Conservation (phyloP, 169 alveolate species). For the Cryptosporidium bovis region DNA sequence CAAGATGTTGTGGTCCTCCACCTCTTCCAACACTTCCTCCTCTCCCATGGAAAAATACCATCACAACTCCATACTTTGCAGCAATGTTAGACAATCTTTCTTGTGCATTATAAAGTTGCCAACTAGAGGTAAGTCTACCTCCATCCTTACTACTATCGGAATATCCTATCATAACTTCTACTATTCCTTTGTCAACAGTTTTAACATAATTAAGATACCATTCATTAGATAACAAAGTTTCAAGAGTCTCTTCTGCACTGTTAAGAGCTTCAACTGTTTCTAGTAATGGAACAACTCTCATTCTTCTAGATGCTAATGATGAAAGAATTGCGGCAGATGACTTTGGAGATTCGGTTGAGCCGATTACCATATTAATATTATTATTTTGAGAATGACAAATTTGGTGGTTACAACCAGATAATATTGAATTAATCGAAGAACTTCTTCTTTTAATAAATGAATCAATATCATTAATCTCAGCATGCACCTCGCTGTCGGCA, state of each 20-base stretch:
- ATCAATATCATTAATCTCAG: slow-evolving; percentile 42
- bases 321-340: slow-evolving; percentile 66
- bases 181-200: slow-evolving; percentile 78
- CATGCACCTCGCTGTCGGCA: slow-evolving; percentile 70
- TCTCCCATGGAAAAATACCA: slow-evolving; percentile 86
- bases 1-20: slow-evolving; percentile 88
- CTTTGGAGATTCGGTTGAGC: slow-evolving; percentile 25
- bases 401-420: background rate
- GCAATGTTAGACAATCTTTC: slow-evolving; percentile 80
- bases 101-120: slow-evolving; percentile 87
- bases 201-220: slow-evolving; percentile 83
- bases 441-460: slow-evolving; percentile 35
- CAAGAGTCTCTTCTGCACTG: slow-evolving; percentile 81
- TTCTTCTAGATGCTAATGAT: slow-evolving; percentile 57
- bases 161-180: slow-evolving; percentile 88
- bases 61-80: slow-evolving; percentile 78
- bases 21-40: slow-evolving; percentile 89
- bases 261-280: slow-evolving; percentile 85
- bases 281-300: slow-evolving; percentile 84
- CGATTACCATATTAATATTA: background rate
- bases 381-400: background rate
- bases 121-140: slow-evolving; percentile 85
- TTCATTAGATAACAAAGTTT: slow-evolving; percentile 79
- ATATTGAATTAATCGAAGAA: background rate
- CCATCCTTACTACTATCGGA: slow-evolving; percentile 90